Conservation (phyloP, 768 basidiomycete species). For the Zangia roseola region DNA sequence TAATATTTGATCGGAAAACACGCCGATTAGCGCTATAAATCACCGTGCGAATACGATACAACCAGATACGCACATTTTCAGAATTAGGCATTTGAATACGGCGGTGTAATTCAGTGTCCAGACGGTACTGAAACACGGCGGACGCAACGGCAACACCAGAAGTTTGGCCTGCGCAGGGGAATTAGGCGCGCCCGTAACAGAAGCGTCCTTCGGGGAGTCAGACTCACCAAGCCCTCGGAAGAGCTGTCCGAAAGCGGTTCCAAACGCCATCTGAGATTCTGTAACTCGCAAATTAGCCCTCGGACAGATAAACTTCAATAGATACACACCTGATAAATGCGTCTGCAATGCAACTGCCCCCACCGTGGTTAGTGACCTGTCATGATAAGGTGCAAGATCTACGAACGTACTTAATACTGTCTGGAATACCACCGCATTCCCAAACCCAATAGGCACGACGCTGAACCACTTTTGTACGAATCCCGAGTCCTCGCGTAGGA, state of each 20-base stretch:
- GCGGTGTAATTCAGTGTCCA: slow-evolving; percentile 10
- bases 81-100: slow-evolving; percentile 15
- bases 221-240: slow-evolving; percentile 22
- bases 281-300: too few relatives aligned
- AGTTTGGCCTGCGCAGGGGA: slow-evolving; percentile 12
- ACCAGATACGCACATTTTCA: neutral
- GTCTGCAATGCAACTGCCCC: slow-evolving; percentile 4
- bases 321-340: slow-evolving; percentile 3
- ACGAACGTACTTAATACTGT: slow-evolving; percentile 14
- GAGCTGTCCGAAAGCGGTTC: slow-evolving; percentile 24
- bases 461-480: slow-evolving; percentile 22
- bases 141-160: slow-evolving; percentile 23
- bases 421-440: slow-evolving; percentile 19
- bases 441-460: slow-evolving; percentile 16
- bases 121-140: slow-evolving; percentile 21
- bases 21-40: too few relatives aligned
- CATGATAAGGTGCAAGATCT: neutral
- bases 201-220: too few relatives aligned
- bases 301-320: too few relatives aligned
- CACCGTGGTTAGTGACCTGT: neutral
- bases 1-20: too few relatives aligned
- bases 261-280: slow-evolving; percentile 23
- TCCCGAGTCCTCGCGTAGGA: slow-evolving; percentile 23
- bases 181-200: too few relatives aligned
- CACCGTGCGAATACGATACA: neutral